These are phyloP conservation scores for Candida montana DNA, from an alignment of 805 yeast species.

Conservation along the genomic window DNA sequence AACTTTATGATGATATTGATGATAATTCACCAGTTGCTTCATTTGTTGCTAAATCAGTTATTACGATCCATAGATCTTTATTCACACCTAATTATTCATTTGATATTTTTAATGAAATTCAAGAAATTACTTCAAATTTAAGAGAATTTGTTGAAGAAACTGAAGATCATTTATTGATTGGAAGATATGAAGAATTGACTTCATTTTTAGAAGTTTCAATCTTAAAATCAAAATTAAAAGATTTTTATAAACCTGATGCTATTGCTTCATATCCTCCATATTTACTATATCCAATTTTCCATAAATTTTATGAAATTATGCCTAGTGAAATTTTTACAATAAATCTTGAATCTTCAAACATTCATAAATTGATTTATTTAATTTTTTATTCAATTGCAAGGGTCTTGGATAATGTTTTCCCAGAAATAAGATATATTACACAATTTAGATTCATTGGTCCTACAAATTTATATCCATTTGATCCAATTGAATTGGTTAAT, in stretches of 20 bases:
- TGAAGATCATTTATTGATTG: constrained; percentile 9
- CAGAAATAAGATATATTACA: constrained; percentile 18
- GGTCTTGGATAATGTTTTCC: constrained; percentile 21
- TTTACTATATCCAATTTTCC: constrained; percentile 11
- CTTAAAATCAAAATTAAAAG: neutral
- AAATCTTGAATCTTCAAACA: constrained; percentile 4
- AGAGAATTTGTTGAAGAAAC: constrained; percentile 5
- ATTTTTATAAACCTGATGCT: constrained; percentile 2
- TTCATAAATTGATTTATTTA: constrained; percentile 16
- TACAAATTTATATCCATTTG: constrained; percentile 18
- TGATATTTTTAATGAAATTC: constrained; percentile 16
- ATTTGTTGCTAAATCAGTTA: constrained; percentile 9
- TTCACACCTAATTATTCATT: constrained; percentile 18
- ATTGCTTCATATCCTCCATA: constrained; percentile 17
- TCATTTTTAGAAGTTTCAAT: constrained; percentile 9
- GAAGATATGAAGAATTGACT: constrained; percentile 7
- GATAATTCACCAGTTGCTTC: constrained; percentile 16
- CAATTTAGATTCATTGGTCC: constrained; percentile 24
- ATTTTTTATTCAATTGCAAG: constrained; percentile 13
- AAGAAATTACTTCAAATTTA: constrained; percentile 11
- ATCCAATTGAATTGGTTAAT: constrained; percentile 5
- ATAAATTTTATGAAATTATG: constrained; percentile 14
- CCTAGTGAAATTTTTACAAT: constrained; percentile 19
- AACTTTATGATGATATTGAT: constrained; percentile 9
- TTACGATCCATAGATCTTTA: constrained; percentile 9